These are phyloP conservation scores for Sclerotinia spermophila DNA, from an alignment of 2,329 filamentous ascomycete species.

Conservation along the genomic window DNA sequence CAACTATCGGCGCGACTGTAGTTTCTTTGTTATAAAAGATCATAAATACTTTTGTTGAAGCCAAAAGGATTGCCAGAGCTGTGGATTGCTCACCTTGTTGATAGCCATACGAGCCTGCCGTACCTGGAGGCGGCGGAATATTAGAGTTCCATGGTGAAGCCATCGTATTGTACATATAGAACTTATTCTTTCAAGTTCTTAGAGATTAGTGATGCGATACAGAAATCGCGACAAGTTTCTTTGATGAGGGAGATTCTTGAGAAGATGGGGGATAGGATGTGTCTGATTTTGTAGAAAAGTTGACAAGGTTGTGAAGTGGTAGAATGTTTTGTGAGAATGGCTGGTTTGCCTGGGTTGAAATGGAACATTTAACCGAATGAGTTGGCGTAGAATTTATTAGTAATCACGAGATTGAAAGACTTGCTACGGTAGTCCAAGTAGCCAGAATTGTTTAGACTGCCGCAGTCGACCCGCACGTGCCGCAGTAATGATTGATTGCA, in stretches of 20 bases:
- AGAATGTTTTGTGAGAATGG: conserved; percentile 11
- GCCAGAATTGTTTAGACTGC: background rate
- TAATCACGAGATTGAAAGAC: background rate
- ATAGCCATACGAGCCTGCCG: conserved; percentile 36
- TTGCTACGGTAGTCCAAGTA: background rate
- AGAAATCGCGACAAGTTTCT: conserved; percentile 17
- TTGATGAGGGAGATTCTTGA: background rate
- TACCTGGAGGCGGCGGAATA: conserved; percentile 41
- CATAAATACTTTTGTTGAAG: background rate
- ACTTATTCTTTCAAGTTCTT: conserved; percentile 21
- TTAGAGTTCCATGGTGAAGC: conserved; percentile 34
- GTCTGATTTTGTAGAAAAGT: background rate
- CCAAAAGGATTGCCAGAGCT: background rate
- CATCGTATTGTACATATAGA: conserved; percentile 33
- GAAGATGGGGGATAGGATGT: background rate
- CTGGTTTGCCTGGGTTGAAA: background rate
- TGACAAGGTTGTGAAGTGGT: background rate
- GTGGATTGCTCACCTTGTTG: conserved; percentile 31
- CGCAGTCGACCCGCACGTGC: too few relatives aligned
- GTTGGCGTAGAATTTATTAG: background rate
- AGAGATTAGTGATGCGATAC: conserved; percentile 31
- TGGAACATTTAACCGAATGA: conserved; percentile 13
- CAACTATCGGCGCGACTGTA: conserved; percentile 38
- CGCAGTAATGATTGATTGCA: background rate
- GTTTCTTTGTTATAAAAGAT: background rate